Percentiles rank a stretch among this genome's conserved stretches.
These are phyloP conservation scores for Blastomyces emzantsi DNA, from an alignment of 2,329 filamentous ascomycete species.

Conservation along the genomic window DNA sequence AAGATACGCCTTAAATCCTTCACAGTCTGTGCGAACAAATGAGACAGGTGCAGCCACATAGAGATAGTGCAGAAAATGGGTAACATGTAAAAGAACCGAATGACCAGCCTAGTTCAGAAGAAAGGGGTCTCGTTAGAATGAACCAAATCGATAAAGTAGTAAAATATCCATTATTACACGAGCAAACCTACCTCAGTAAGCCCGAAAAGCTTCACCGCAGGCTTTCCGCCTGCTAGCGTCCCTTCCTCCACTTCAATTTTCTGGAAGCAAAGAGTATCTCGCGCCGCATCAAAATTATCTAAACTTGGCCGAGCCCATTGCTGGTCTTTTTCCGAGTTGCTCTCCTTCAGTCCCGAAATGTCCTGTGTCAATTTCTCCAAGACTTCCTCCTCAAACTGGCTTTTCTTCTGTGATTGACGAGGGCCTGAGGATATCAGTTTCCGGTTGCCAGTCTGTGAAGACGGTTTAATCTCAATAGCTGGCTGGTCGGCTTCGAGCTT, in stretches of 20 bases:
- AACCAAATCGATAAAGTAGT: neutral
- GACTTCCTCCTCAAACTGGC: slow-evolving; percentile 85
- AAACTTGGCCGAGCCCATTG: slow-evolving; percentile 67
- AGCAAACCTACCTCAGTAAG: slow-evolving; percentile 58
- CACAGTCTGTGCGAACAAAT: slow-evolving; percentile 71
- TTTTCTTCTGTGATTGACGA: slow-evolving; percentile 64
- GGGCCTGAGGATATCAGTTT: slow-evolving; percentile 42
- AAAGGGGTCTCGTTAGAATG: slow-evolving; percentile 10
- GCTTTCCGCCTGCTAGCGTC: slow-evolving; percentile 62
- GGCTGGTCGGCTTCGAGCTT: slow-evolving; percentile 56
- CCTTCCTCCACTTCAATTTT: slow-evolving; percentile 95
- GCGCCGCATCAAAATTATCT: slow-evolving; percentile 52
- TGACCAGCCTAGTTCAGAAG: slow-evolving; percentile 52
- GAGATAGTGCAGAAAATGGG: slow-evolving; percentile 91
- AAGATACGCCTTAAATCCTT: slow-evolving; percentile 67
- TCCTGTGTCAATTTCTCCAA: slow-evolving; percentile 95
- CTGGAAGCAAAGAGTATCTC: slow-evolving; percentile 75
- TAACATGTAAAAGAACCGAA: slow-evolving; percentile 90
- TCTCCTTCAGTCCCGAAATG: slow-evolving; percentile 73
- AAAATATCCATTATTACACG: neutral
- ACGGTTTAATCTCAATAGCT: slow-evolving; percentile 48
- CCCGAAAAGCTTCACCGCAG: slow-evolving; percentile 85
- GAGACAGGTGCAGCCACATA: slow-evolving; percentile 80
- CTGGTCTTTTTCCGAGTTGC: slow-evolving; percentile 87
- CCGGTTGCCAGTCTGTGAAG: slow-evolving; percentile 52